These are phyloP conservation scores for Fusarium sambucinum DNA, from an alignment of 2,329 filamentous ascomycete genomes.

Conservation along the genomic window DNA sequence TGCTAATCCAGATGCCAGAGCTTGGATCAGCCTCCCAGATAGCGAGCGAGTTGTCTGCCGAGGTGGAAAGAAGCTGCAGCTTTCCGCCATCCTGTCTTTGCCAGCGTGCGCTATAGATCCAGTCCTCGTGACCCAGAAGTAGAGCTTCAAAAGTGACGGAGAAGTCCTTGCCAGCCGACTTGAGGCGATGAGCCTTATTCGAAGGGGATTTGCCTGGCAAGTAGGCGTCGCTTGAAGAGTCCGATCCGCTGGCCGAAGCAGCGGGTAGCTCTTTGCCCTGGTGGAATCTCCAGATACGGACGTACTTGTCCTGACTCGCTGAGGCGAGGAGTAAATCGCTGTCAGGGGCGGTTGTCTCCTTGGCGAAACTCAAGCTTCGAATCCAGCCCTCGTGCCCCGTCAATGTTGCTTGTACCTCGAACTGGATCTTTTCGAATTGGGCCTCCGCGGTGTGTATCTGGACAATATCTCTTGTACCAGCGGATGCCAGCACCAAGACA, in stretches of 20 bases:
- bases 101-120: slow-evolving; percentile 94
- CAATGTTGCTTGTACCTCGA: slow-evolving; percentile 80
- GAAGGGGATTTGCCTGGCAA: slow-evolving; percentile 79
- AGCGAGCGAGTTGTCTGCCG: slow-evolving; percentile 93
- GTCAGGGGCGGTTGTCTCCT: slow-evolving; percentile 65
- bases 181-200: slow-evolving; percentile 88
- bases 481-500: slow-evolving; percentile 79
- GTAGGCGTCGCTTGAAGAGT: slow-evolving; percentile 69
- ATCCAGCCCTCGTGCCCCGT: slow-evolving; percentile 96
- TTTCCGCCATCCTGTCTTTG: slow-evolving; percentile 63
- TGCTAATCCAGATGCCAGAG: slow-evolving; percentile 92
- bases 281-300: slow-evolving; percentile 90
- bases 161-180: slow-evolving; percentile 71
- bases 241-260: slow-evolving; percentile 64
- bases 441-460: slow-evolving; percentile 78
- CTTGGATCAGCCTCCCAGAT: slow-evolving; percentile 89
- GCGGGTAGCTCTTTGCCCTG: slow-evolving; percentile 74
- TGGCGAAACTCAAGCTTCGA: slow-evolving; percentile 82
- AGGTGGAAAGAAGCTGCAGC: slow-evolving; percentile 85
- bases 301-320: slow-evolving; percentile 97
- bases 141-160: slow-evolving; percentile 93
- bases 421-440: slow-evolving; percentile 59
- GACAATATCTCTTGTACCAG: slow-evolving; percentile 84
- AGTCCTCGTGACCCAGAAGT: slow-evolving; percentile 95
- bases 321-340: slow-evolving; percentile 87